Evolutionary conservation across 176 grass and related monocot genomes (phyloP), one percentile per base, ranked within the genome.

Genomic region (Neostapfia colusana): DNA sequence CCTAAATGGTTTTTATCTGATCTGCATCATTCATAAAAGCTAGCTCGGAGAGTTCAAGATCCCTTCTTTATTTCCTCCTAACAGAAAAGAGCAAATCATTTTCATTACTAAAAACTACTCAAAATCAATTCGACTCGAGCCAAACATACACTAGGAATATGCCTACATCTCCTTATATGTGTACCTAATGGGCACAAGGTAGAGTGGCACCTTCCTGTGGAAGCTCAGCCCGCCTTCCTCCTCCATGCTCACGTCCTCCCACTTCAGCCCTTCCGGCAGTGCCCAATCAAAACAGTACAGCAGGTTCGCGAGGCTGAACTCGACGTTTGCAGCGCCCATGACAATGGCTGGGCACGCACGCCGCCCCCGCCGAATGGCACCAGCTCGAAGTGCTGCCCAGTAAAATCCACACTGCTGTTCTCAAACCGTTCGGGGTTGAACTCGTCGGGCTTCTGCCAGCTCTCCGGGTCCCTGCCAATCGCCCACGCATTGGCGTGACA

Each of bases 401-500:
- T 53, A 13, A 68, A 86, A 23, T 86, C 84, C 13, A 67, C 53
- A 16, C n/a, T 31, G 35, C 61, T 67, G 6, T 16, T 41, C 11
- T 17, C 15, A 38, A 86, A 86, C 23, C 77, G 67, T 4, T 86
- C 78, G 4, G 76, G 70, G 17, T 38, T 3, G 50, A 86, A 36
- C 16, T 63, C 78, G 71, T 86, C 78, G 0, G 84, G 3, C 9
- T 57, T 23, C 34, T 58, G 13, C 78, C 84, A 86, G 60, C 57
- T 81, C 38, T 67, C 71, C 17, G 84, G 77, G 25, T 86, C 78
- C 53, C 78, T 50, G 1, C 77, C 77, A 21, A 86, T 74, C 4
- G 84, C 84, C 84, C 84, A 86, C 42, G 28, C 63, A 58, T 86
- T 86, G n/a, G n/a, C n/a, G n/a, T n/a, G 8, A 86, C 63, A 2